Evolutionary conservation across 768 basidiomycete species (phyloP).

Genomic region (Pholiota microspora): DNA sequence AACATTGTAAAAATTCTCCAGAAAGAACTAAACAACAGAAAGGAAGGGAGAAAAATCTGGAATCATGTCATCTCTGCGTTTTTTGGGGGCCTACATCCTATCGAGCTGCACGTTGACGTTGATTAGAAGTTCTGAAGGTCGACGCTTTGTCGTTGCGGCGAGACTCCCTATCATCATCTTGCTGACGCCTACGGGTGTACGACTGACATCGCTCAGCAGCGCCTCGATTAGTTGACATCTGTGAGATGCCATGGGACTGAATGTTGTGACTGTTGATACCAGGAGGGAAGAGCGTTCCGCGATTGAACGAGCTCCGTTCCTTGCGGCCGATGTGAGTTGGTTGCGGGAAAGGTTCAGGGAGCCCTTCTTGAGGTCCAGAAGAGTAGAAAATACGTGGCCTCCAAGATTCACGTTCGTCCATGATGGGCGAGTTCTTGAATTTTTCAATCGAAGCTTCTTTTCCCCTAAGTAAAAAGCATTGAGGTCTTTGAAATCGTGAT

Average conservation of each 20-base stretch:
- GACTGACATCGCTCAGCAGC: neutral
- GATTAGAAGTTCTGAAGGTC: neutral
- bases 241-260: constrained; percentile 6
- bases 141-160: neutral
- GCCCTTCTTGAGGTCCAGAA: constrained; percentile 67
- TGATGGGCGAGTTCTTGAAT: constrained; percentile 88
- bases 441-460: constrained; percentile 90
- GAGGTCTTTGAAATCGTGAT: constrained; percentile 6
- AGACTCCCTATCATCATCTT: neutral
- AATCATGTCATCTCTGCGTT: neutral
- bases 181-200: neutral
- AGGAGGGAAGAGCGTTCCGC: constrained; percentile 68
- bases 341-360: constrained; percentile 77
- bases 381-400: constrained; percentile 85
- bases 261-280: constrained; percentile 24
- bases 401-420: constrained; percentile 84
- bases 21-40: too few species aligned
- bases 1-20: neutral
- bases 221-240: constrained; percentile 8
- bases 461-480: constrained; percentile 45
- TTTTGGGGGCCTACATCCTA: too few species aligned
- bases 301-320: constrained; percentile 78
- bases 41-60: neutral
- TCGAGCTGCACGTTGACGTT: neutral
- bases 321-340: constrained; percentile 81